Percentiles rank a stretch among this genome's conserved stretches.
Evolutionary conservation across 2,329 filamentous ascomycete species (phyloP).

Genomic region (Cladosporium sp.): DNA sequence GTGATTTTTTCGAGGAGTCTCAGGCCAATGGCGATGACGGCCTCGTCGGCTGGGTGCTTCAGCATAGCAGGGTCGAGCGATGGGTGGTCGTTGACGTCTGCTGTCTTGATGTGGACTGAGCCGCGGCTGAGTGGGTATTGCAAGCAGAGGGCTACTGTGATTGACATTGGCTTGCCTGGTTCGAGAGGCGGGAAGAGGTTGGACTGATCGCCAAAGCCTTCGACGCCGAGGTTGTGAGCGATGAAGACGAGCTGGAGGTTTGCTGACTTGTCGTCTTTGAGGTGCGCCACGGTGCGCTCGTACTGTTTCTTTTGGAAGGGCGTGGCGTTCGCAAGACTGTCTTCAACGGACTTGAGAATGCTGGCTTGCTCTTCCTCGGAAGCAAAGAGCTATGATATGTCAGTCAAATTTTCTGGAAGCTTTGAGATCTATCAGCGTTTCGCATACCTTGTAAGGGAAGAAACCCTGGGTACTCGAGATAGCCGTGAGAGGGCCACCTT

Average conservation of each 20-base stretch:
- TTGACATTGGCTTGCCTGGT: slow-evolving; percentile 26
- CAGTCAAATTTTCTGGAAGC: background rate
- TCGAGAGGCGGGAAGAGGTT: slow-evolving; percentile 29
- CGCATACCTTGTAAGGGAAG: slow-evolving; percentile 35
- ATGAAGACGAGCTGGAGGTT: slow-evolving; percentile 41
- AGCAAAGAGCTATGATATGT: slow-evolving; percentile 29
- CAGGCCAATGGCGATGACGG: slow-evolving; percentile 36
- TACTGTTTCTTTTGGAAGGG: slow-evolving; percentile 40
- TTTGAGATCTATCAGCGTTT: background rate
- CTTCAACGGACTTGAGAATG: slow-evolving; percentile 35
- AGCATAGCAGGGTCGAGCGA: slow-evolving; percentile 41
- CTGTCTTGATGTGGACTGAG: slow-evolving; percentile 35
- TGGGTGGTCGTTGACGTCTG: slow-evolving; percentile 33
- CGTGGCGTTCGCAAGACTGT: slow-evolving; percentile 28
- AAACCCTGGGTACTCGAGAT: slow-evolving; percentile 40
- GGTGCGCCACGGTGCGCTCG: slow-evolving; percentile 36
- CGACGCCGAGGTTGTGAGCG: slow-evolving; percentile 32
- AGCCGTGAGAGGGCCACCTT: slow-evolving; percentile 35
- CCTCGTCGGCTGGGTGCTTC: slow-evolving; percentile 34
- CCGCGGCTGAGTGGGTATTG: slow-evolving; percentile 36
- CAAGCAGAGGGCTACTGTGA: slow-evolving; percentile 32
- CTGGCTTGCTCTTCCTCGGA: slow-evolving; percentile 36
- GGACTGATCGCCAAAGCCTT: slow-evolving; percentile 33
- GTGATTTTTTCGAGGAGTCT: slow-evolving; percentile 46
- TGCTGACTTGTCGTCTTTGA: slow-evolving; percentile 39